phyloP scores from a whole-genome alignment of 2,329 filamentous ascomycete species.

The Proliferodiscus dingleyae region DNA sequence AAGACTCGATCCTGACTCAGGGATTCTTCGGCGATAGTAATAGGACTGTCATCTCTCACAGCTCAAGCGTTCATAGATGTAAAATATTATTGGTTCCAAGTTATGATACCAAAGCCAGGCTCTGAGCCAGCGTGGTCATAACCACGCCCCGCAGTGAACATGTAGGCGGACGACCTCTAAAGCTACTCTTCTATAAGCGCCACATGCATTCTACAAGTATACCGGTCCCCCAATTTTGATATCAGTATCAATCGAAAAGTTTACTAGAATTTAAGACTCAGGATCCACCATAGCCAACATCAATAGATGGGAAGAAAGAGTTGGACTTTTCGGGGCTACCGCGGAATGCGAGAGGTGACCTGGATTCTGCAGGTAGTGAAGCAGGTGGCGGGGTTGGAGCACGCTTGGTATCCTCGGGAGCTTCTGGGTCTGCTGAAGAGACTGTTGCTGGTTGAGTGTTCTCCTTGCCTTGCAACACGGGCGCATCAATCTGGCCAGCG shows the following conservation, averaged over 20 bases:
- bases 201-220: conserved; percentile 7
- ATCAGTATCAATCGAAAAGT: conserved; percentile 1
- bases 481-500: not conserved
- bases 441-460: not conserved
- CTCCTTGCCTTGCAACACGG: not conserved
- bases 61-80: too few relatives aligned
- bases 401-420: conserved; percentile 9
- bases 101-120: not conserved
- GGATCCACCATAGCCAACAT: conserved; percentile 19
- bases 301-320: conserved; percentile 21
- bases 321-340: conserved; percentile 56
- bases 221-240: conserved; percentile 6
- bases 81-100: too few relatives aligned
- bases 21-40: too few relatives aligned
- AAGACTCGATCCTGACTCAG: too few relatives aligned
- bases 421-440: not conserved
- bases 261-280: conserved; percentile 3
- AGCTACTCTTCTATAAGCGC: conserved; percentile 6
- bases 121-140: conserved; percentile 1
- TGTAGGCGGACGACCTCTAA: not conserved
- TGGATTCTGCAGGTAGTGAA: conserved; percentile 9
- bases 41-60: too few relatives aligned
- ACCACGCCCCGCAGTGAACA: not conserved
- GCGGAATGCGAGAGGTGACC: conserved; percentile 47
- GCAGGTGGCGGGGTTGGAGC: conserved; percentile 6